These are phyloP conservation scores for Lyophyllum decastes DNA, from an alignment of 768 basidiomycete species.

Conservation along the genomic window DNA sequence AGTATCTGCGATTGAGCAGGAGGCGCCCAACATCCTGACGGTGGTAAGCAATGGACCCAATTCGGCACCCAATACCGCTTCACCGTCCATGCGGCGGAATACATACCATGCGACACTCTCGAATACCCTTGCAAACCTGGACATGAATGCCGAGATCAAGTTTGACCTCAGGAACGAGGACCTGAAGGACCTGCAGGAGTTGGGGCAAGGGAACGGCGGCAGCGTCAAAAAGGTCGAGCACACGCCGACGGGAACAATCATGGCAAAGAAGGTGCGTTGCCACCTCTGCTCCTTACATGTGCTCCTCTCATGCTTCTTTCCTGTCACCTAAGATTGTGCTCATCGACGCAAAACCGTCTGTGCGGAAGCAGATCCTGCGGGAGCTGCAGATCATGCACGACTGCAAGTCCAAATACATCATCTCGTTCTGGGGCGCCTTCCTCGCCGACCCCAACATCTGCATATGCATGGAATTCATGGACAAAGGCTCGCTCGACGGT, in stretches of 20 bases:
- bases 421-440: slow-evolving; percentile 97
- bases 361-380: slow-evolving; percentile 95
- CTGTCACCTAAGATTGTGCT: slow-evolving; percentile 72
- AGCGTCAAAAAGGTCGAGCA: slow-evolving; percentile 97
- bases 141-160: slow-evolving; percentile 84
- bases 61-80: slow-evolving; percentile 54
- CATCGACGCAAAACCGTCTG: slow-evolving; percentile 94
- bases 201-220: slow-evolving; percentile 96
- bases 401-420: slow-evolving; percentile 90
- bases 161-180: slow-evolving; percentile 88
- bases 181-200: slow-evolving; percentile 84
- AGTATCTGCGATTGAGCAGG: slow-evolving; percentile 41
- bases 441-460: slow-evolving; percentile 97
- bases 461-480: slow-evolving; percentile 97
- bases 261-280: slow-evolving; percentile 94
- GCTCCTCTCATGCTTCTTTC: neutral
- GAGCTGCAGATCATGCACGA: slow-evolving; percentile 99
- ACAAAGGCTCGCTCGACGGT: slow-evolving; percentile 90
- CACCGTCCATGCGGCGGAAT: slow-evolving; percentile 57
- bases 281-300: neutral
- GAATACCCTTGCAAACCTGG: slow-evolving; percentile 83
- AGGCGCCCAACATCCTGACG: slow-evolving; percentile 46
- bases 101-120: slow-evolving; percentile 81
- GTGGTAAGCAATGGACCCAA: slow-evolving; percentile 45
- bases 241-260: slow-evolving; percentile 83